phyloP scores from a whole-genome alignment of 192 early-diverging fungal genomes.

The Linnemannia schmuckeri region DNA sequence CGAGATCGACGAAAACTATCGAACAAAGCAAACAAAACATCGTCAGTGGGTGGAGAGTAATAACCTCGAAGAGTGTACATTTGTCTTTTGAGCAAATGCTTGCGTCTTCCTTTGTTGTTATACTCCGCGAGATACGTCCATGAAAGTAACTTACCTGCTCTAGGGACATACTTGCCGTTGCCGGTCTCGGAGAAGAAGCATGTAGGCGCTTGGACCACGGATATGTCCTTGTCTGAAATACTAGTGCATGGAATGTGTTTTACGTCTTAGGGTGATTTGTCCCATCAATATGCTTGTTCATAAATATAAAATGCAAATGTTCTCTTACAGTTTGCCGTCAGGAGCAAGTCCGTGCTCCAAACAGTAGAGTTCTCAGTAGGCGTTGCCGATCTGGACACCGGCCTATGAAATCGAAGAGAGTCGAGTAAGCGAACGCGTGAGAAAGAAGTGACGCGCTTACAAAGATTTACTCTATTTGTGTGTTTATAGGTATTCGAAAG shows the following conservation, averaged over 20 bases:
- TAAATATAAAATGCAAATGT: too few species aligned
- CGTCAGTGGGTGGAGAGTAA: neutral
- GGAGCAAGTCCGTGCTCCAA: slow-evolving; percentile 97
- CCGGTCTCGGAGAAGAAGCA: slow-evolving; percentile 99
- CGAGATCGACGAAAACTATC: slow-evolving; percentile 95
- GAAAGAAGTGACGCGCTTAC: neutral
- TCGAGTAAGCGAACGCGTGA: neutral
- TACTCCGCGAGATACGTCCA: neutral
- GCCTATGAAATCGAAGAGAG: slow-evolving; percentile 63
- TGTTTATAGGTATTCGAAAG: too few species aligned
- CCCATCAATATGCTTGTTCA: too few species aligned
- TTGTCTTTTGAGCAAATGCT: neutral
- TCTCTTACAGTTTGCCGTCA: slow-evolving; percentile 81
- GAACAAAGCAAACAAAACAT: neutral
- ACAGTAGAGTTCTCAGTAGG: slow-evolving; percentile 99
- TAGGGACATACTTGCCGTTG: slow-evolving; percentile 98
- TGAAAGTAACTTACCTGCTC: slow-evolving; percentile 68
- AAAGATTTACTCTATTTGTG: too few species aligned
- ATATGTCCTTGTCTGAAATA: neutral
- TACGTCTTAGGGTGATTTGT: neutral
- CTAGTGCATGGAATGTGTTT: neutral
- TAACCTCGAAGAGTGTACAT: neutral
- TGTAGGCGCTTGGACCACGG: slow-evolving; percentile 74
- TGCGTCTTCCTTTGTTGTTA: too few species aligned
- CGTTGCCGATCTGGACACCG: slow-evolving; percentile 99